Conservation (phyloP, 495 filamentous ascomycete genomes). For the Aspergillus saccharolyticus region DNA sequence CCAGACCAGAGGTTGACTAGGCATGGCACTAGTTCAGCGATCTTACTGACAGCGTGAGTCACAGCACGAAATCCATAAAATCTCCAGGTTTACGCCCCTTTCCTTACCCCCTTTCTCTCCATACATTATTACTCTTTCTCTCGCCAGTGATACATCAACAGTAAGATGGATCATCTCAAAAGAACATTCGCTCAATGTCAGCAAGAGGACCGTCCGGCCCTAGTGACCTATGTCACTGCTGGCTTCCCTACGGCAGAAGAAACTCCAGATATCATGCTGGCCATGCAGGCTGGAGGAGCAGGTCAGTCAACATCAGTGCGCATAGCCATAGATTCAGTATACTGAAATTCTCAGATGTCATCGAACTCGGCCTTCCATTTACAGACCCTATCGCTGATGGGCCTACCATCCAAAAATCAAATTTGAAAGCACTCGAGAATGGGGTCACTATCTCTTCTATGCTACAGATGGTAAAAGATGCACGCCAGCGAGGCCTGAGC, state of each 20-base stretch:
- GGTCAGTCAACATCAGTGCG: slow-evolving; percentile 44
- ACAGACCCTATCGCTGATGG: slow-evolving; percentile 87
- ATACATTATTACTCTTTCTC: not conserved
- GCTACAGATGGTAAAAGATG: slow-evolving; percentile 65
- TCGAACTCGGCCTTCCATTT: slow-evolving; percentile 66
- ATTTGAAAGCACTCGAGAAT: slow-evolving; percentile 70
- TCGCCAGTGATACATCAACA: not conserved
- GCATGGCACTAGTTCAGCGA: not conserved
- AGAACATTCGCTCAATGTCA: slow-evolving; percentile 65
- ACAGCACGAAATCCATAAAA: not conserved
- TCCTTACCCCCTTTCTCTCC: not conserved
- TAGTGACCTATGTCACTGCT: slow-evolving; percentile 88
- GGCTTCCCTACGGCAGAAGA: slow-evolving; percentile 69
- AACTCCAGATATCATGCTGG: slow-evolving; percentile 70
- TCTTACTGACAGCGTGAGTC: not conserved
- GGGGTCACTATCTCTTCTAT: slow-evolving; percentile 66
- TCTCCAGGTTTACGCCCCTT: too few relatives aligned
- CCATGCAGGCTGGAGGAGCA: slow-evolving; percentile 81
- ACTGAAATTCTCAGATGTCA: slow-evolving; percentile 13
- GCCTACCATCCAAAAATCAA: slow-evolving; percentile 78
- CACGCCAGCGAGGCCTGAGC: slow-evolving; percentile 60
- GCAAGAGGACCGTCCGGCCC: slow-evolving; percentile 48
- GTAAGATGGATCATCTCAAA: slow-evolving; percentile 3
- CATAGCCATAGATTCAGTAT: not conserved
- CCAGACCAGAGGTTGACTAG: not conserved